Percentiles rank a stretch among this genome's conserved stretches.
Conservation (phyloP, 1,284 basidiomycete species). For the Ceratobasidium sp. region DNA sequence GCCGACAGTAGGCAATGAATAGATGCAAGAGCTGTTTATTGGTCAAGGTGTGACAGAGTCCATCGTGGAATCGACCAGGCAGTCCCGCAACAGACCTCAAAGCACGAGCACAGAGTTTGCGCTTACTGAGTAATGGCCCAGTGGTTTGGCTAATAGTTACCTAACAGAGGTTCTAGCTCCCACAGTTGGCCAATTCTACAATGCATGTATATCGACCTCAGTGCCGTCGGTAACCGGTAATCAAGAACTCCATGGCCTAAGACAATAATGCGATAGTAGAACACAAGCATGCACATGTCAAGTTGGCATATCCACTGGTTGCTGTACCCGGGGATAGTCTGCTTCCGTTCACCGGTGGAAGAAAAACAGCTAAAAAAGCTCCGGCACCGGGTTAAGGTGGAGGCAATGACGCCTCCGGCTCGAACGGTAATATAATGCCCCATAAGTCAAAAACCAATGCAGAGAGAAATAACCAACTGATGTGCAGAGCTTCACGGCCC, state of each 20-base stretch:
- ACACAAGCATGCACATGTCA: too few relatives aligned
- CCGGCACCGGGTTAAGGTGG: slow-evolving; percentile 9
- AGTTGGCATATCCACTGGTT: slow-evolving; percentile 1
- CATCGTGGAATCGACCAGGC: slow-evolving; percentile 21
- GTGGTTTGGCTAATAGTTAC: slow-evolving; percentile 4
- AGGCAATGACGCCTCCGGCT: not conserved
- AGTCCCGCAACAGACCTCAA: not conserved
- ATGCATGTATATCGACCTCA: too few relatives aligned
- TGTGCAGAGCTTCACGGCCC: slow-evolving; percentile 2
- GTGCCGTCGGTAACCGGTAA: not conserved
- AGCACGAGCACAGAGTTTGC: not conserved
- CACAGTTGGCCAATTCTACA: not conserved
- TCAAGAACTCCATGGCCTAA: not conserved
- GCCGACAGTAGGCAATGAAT: not conserved
- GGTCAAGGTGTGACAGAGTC: slow-evolving; percentile 1
- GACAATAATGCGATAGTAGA: slow-evolving; percentile 20
- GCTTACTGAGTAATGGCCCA: slow-evolving; percentile 12
- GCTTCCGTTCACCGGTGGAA: slow-evolving; percentile 7
- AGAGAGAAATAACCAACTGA: slow-evolving; percentile 4
- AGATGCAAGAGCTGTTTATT: not conserved
- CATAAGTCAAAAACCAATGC: slow-evolving; percentile 26
- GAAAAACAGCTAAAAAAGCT: not conserved
- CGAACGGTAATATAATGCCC: slow-evolving; percentile 13
- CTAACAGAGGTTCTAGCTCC: slow-evolving; percentile 11
- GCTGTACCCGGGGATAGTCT: slow-evolving; percentile 1